phyloP scores from a whole-genome alignment of 768 basidiomycete genomes.

The Lactarius vividus region DNA sequence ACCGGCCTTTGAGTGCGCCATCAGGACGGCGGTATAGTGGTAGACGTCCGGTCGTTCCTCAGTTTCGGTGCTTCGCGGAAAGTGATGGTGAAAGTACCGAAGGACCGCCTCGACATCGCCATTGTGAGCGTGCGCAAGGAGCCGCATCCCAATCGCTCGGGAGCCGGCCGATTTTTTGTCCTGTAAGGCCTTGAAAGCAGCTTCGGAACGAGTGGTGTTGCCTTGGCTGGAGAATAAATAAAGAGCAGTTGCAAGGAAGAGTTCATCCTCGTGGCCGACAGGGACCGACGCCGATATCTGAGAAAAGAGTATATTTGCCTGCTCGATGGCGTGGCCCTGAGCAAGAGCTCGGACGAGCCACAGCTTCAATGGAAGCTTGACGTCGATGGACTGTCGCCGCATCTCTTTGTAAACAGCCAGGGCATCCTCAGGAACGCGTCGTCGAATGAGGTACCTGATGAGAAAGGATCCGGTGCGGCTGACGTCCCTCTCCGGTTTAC shows the following conservation, averaged over 20 bases:
- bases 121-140: constrained; percentile 54
- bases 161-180: constrained; percentile 32
- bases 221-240: constrained; percentile 54
- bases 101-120: constrained; percentile 43
- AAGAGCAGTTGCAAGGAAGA: constrained; percentile 44
- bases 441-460: constrained; percentile 18
- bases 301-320: constrained; percentile 46
- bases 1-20: constrained; percentile 48
- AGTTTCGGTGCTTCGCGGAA: constrained; percentile 37
- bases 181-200: constrained; percentile 41
- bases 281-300: constrained; percentile 31
- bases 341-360: constrained; percentile 24
- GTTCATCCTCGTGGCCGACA: constrained; percentile 6
- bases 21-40: constrained; percentile 58
- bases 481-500: not conserved
- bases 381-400: constrained; percentile 13
- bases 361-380: constrained; percentile 8
- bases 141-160: constrained; percentile 42
- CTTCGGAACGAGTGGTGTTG: constrained; percentile 42
- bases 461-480: constrained; percentile 15
- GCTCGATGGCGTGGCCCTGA: constrained; percentile 33
- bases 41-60: constrained; percentile 41
- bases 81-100: constrained; percentile 54
- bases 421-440: constrained; percentile 26
- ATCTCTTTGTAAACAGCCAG: constrained; percentile 24